A percentile compares a stretch with the other conserved stretches of the same genome.
Conservation (phyloP, 1,139 yeast species). For the Candida sp. region DNA sequence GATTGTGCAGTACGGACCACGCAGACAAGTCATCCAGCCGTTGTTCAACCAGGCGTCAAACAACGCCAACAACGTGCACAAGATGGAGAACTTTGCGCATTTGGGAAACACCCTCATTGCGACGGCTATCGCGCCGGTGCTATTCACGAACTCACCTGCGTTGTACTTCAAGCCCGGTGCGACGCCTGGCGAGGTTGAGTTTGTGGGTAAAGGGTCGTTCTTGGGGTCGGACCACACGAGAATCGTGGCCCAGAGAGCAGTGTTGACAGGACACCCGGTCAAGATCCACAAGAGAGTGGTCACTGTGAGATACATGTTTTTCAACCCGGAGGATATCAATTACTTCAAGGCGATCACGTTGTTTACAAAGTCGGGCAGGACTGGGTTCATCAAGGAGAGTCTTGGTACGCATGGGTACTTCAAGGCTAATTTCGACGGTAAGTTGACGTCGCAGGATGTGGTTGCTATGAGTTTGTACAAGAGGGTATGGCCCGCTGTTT, state of each 20-base stretch:
- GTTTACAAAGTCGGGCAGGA: slow-evolving; percentile 89
- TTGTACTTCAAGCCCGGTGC: slow-evolving; percentile 58
- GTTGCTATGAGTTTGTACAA: slow-evolving; percentile 94
- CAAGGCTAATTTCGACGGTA: slow-evolving; percentile 95
- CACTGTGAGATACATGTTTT: slow-evolving; percentile 97
- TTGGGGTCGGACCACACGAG: slow-evolving; percentile 86
- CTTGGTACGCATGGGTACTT: slow-evolving; percentile 99
- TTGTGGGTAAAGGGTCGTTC: slow-evolving; percentile 91
- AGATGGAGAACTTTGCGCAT: slow-evolving; percentile 83
- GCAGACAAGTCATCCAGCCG: slow-evolving; percentile 88
- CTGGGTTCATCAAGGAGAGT: slow-evolving; percentile 93
- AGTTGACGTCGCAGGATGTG: slow-evolving; percentile 88
- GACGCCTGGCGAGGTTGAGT: slow-evolving; percentile 53
- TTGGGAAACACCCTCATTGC: slow-evolving; percentile 77
- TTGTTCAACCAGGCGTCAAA: slow-evolving; percentile 80
- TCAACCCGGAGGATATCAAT: slow-evolving; percentile 85
- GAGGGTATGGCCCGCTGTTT: slow-evolving; percentile 84
- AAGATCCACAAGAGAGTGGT: slow-evolving; percentile 93
- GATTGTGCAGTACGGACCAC: slow-evolving; percentile 91
- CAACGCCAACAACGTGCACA: slow-evolving; percentile 85
- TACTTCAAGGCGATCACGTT: slow-evolving; percentile 94
- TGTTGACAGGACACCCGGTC: slow-evolving; percentile 93
- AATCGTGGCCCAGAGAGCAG: slow-evolving; percentile 84
- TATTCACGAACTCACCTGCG: slow-evolving; percentile 85
- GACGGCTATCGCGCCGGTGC: slow-evolving; percentile 88